Evolutionary conservation across 2,329 filamentous ascomycete species (phyloP), one percentile per base, ranked within the genome.

Genomic region (Graphium sp.): DNA sequence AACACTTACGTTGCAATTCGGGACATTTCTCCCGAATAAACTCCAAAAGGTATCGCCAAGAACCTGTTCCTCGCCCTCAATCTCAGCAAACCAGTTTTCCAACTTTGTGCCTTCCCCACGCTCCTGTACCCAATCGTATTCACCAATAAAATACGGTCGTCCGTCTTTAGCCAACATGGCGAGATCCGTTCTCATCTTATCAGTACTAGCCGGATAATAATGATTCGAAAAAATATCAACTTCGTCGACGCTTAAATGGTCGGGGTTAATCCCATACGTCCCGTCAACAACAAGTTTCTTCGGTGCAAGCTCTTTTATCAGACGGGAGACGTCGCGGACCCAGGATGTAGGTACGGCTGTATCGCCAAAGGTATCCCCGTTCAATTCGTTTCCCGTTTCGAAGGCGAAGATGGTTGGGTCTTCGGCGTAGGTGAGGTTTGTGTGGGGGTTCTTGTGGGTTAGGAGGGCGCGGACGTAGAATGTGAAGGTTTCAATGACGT

Each of bases 381-480:
- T 43, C 5, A 63, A 50, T 39, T 62, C 58, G 39, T 63, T 62
- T 6, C 59, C 58, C 0, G 54, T 60, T 41, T 62, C 57, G 35
- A 55, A 58, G 8, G 55, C 57, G 33, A 61, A 60, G 31, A 63
- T 60, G 4, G 58, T 61, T 5, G 58, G 52, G 35, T 62, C 58
- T 31, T 59, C 50, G 9, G 56, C 58, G 34, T 60, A 61, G 2
- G 52, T 54, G 4, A 60, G 41, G 29, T 52, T 51, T 7, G 52
- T 62, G 38, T 56, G 56, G 19, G 46, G 48, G 37, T 63, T 63
- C 11, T 47, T 40, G 36, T 62, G 59, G 2, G 54, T 57, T 26
- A 62, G 34, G 18, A 61, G 45, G 20, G 49, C 44, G 15, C 44
- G 38, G 37, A 62, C 52, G 39, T 60, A 62, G 30, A 43, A 44